These are phyloP conservation scores for Aphanoascus verrucosus DNA, from an alignment of 2,329 filamentous ascomycete species.

Conservation along the genomic window DNA sequence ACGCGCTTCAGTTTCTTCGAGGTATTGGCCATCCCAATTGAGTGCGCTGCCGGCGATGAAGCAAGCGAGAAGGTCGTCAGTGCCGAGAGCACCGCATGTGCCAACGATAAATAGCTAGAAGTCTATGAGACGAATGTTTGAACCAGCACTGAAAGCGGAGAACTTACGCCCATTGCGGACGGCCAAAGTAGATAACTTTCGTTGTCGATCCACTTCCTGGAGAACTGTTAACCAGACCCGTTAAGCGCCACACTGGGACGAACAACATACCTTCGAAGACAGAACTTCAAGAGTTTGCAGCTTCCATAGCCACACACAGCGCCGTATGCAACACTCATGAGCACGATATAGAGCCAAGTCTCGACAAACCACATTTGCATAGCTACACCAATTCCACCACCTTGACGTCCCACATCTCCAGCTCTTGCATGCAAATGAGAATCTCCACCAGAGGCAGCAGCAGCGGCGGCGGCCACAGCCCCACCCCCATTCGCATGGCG, in stretches of 20 bases:
- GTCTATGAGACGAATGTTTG: background rate
- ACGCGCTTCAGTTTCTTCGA: slow-evolving; percentile 44
- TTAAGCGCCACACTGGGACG: slow-evolving; percentile 13
- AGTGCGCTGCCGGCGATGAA: slow-evolving; percentile 50
- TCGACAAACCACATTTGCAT: slow-evolving; percentile 50
- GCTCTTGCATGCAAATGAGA: slow-evolving; percentile 14
- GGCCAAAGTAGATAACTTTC: slow-evolving; percentile 47
- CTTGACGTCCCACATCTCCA: slow-evolving; percentile 42
- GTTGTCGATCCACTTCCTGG: slow-evolving; percentile 45
- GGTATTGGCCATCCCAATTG: slow-evolving; percentile 54
- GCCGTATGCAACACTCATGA: slow-evolving; percentile 46
- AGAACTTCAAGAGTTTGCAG: slow-evolving; percentile 38
- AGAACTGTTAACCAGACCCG: background rate
- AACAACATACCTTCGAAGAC: slow-evolving; percentile 23
- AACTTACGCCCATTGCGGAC: slow-evolving; percentile 38
- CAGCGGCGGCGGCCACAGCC: slow-evolving; percentile 12
- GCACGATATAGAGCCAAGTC: slow-evolving; percentile 50
- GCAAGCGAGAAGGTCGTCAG: slow-evolving; percentile 51
- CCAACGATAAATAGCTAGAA: slow-evolving; percentile 48
- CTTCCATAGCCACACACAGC: slow-evolving; percentile 41
- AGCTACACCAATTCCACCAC: slow-evolving; percentile 43
- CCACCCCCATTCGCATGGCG: slow-evolving; percentile 39
- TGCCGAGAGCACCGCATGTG: slow-evolving; percentile 47
- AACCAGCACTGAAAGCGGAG: background rate
- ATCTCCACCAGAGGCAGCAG: slow-evolving; percentile 10